Evolutionary conservation across 2,329 filamentous ascomycete species (phyloP).

Genomic region (Colletotrichum sp.): DNA sequence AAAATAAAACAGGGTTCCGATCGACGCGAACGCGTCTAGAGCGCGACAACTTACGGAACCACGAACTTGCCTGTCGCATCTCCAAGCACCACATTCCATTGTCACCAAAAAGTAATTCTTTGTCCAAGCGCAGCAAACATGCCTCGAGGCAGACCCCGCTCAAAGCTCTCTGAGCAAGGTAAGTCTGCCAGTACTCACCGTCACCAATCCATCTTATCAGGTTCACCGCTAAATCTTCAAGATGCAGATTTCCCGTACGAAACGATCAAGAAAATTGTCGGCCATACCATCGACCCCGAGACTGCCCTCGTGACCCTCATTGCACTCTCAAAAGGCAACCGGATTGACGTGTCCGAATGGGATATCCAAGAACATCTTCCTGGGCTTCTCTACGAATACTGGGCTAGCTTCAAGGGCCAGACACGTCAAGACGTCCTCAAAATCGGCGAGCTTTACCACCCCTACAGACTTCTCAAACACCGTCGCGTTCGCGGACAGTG

Average conservation of each 20-base stretch:
- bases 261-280: constrained; percentile 5
- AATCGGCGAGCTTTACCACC: constrained; percentile 15
- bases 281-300: not conserved
- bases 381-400: constrained; percentile 2
- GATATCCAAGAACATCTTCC: constrained; percentile 12
- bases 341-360: constrained; percentile 9
- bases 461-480: constrained; percentile 5
- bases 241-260: constrained; percentile 6
- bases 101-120: not conserved
- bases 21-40: constrained; percentile 5
- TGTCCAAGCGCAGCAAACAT: not conserved
- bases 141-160: not conserved
- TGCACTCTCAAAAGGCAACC: not conserved
- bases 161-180: constrained; percentile 8
- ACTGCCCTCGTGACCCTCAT: constrained; percentile 10
- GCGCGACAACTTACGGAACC: not conserved
- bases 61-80: not conserved
- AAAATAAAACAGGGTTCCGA: not conserved
- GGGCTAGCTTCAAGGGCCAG: constrained; percentile 3
- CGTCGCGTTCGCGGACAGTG: constrained; percentile 16
- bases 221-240: not conserved
- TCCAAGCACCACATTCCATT: not conserved
- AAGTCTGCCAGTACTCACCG: not conserved
- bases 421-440: constrained; percentile 13
- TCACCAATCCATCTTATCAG: not conserved